phyloP scores from a whole-genome alignment of 148 eudicot genomes.

The Chenopodium berlandieri region DNA sequence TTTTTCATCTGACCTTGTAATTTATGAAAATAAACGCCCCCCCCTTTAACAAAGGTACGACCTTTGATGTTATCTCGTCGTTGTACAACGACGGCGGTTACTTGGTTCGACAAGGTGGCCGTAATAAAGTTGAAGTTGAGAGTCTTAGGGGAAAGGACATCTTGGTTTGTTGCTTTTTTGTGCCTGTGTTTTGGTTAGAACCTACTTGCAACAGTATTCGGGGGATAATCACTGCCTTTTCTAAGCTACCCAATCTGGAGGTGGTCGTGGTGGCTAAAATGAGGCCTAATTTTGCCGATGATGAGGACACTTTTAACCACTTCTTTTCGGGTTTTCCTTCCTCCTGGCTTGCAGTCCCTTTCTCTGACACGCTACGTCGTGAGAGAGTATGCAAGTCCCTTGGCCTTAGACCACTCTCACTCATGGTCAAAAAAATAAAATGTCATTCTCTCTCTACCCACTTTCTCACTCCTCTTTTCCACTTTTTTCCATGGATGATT shows the following conservation, averaged over 20 bases:
- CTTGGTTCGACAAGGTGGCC: neutral
- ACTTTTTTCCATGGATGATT: too few species aligned
- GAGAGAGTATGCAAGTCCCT: neutral
- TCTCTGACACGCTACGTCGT: neutral
- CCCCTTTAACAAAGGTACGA: too few species aligned
- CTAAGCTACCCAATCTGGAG: neutral
- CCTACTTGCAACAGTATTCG: too few species aligned
- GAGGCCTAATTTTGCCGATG: neutral
- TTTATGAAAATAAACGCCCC: too few species aligned
- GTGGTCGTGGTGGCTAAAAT: conserved; percentile 5
- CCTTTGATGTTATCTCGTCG: too few species aligned
- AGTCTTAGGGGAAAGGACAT: neutral
- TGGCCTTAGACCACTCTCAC: too few species aligned
- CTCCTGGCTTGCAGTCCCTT: conserved; percentile 12
- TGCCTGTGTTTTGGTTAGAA: neutral
- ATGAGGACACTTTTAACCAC: neutral
- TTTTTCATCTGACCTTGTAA: too few species aligned
- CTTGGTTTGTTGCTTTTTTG: conserved; percentile 6
- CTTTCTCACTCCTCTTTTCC: too few species aligned
- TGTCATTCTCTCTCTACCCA: too few species aligned
- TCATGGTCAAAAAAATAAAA: too few species aligned
- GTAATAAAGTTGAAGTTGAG: neutral
- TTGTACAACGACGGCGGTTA: neutral
- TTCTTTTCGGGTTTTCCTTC: conserved; percentile 12
- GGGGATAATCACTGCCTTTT: too few species aligned